phyloP scores from a whole-genome alignment of 148 eudicot genomes.

The Dysphania ambrosioides region DNA sequence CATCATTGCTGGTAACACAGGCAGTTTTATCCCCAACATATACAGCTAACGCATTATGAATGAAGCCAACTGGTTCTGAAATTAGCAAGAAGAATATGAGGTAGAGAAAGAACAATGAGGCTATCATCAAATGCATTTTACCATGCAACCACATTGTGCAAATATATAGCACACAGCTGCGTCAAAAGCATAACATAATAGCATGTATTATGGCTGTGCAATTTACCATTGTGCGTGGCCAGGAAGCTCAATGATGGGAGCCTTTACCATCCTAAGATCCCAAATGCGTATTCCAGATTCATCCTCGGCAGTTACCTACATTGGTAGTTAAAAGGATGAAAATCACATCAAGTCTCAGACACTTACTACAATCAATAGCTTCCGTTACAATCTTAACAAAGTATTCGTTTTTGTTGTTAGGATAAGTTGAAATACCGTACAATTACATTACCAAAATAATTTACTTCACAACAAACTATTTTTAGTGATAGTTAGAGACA shows the following conservation, averaged over 20 bases:
- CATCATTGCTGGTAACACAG: too few species aligned
- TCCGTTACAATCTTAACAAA: not conserved
- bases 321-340: conserved; percentile 17
- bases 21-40: not conserved
- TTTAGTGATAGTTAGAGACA: too few species aligned
- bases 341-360: not conserved
- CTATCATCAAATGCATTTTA: not conserved
- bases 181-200: not conserved
- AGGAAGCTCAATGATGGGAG: conserved; percentile 79
- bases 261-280: conserved; percentile 89
- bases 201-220: conserved; percentile 7
- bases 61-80: not conserved
- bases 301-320: conserved; percentile 94
- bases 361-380: not conserved
- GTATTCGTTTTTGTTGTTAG: not conserved
- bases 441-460: too few species aligned
- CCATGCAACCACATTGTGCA: not conserved
- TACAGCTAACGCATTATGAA: not conserved
- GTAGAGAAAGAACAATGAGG: not conserved
- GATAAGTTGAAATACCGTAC: too few species aligned
- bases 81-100: not conserved
- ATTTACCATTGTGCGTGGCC: conserved; percentile 96
- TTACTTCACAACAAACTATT: too few species aligned
- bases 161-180: conserved; percentile 6
- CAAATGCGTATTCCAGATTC: conserved; percentile 95